Evolutionary conservation across 805 yeast species (phyloP), one percentile per base, ranked within the genome.

Genomic region (Wickerhamiella dianesei): DNA sequence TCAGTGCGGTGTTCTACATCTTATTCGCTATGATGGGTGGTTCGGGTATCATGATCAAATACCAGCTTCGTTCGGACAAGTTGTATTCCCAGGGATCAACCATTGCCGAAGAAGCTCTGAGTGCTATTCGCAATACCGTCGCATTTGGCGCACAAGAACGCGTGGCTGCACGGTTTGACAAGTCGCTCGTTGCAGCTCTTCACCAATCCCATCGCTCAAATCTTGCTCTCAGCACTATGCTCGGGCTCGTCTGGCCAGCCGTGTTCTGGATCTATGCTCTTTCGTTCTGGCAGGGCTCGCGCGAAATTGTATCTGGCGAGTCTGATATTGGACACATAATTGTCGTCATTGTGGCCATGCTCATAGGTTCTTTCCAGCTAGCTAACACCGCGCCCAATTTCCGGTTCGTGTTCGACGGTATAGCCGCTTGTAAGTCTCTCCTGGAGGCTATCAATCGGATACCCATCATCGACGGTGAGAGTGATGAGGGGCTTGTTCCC

Each of bases 201-300:
- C 44, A 50, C 21, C 57, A 52, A 40, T 55, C 58, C 13, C 44
- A 51, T 49, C 51, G 52, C 48, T 55, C 59, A 36, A 65, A 60
- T 19, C 37, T 55, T 13, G 49, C 64, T 3, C 49, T 64, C 35
- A 59, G 65, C 13, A 21, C 57, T 37, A 63, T 66, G 68, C 55
- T 64, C 13, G 69, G 66, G 5, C 44, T 56, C 17, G 56, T 66
- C n/a, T 65, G 68, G 66, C 50, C 61, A 3, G 56, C 59, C 8
- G 54, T 66, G 41, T 68, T 64, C 53, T 53, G 56, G 46, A 59
- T 61, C 20, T 69, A 68, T 47, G 68, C 70, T 3, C 54, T 68
- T 17, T 62, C 71, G 0, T 67, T 64, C 50, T 68, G 71, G 71
- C 65, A 66, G 46, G 72, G 72, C 5, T 64, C 70, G 3, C 59